Percentiles rank a stretch among this genome's conserved stretches.
These are phyloP conservation scores for Moesziomyces sp. DNA, from an alignment of 1,284 basidiomycete species.

Conservation along the genomic window DNA sequence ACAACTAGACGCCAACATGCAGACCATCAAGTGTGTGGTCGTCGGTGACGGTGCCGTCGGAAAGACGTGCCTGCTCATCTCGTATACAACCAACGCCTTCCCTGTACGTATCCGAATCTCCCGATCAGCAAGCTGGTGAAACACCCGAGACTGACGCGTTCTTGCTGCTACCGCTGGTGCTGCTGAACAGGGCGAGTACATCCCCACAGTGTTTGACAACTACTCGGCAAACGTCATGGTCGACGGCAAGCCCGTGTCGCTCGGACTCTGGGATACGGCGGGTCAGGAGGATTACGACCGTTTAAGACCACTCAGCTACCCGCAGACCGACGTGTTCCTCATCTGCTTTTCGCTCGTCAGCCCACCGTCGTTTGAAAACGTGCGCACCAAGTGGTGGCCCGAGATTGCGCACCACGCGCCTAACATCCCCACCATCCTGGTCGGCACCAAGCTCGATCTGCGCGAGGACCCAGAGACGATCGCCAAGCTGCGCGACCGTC, in stretches of 20 bases:
- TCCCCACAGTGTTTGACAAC: conserved; percentile 84
- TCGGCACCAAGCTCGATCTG: conserved; percentile 97
- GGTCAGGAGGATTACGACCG: conserved; percentile 79
- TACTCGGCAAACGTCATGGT: conserved; percentile 93
- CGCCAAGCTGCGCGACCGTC: conserved; percentile 90
- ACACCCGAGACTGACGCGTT: not conserved
- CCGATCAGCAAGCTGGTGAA: not conserved
- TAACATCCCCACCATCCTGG: conserved; percentile 87
- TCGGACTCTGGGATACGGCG: conserved; percentile 82
- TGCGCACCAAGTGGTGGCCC: conserved; percentile 82
- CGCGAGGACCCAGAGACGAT: conserved; percentile 92
- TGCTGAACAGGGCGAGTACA: conserved; percentile 59
- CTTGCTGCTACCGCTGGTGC: not conserved
- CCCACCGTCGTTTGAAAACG: conserved; percentile 97
- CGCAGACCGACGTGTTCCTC: conserved; percentile 98
- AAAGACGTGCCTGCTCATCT: conserved; percentile 67
- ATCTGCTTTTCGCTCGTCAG: conserved; percentile 98
- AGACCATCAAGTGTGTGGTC: conserved; percentile 66
- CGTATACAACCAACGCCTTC: conserved; percentile 67
- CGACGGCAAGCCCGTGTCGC: conserved; percentile 96
- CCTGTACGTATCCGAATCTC: conserved; percentile 47
- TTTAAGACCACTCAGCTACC: conserved; percentile 95
- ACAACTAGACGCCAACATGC: conserved; percentile 34
- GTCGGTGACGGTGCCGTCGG: conserved; percentile 68
- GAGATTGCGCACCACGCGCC: conserved; percentile 84